Evolutionary conservation across 768 basidiomycete species (phyloP), one percentile per base, ranked within the genome.

Genomic region (Clitopilus hobsonii): DNA sequence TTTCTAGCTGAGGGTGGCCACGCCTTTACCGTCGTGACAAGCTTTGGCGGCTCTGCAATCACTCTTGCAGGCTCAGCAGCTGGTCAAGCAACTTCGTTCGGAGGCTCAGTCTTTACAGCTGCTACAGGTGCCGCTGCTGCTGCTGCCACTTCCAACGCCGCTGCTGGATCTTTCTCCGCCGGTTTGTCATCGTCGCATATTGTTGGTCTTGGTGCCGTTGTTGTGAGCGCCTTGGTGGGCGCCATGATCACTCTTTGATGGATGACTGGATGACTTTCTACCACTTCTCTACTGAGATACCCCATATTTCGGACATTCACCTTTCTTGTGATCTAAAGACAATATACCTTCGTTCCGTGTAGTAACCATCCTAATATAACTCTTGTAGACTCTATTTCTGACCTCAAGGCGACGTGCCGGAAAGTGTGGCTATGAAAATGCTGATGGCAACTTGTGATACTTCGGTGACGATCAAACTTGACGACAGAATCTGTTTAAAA

Each of bases 21-120:
- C 7, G 79, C 72, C 1, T 68, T 74, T 50, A 88, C 82, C 13
- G 64, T 88, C 18, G 67, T 88, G 25, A 84, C 82, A 14, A 81
- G 78, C 38, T 76, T 64, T 8, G 87, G 84, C 6, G 86, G 85
- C 10, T 60, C 74, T 41, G 86, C 77, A 1, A 68, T 86, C 66
- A 84, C 79, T 14, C 72, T 77, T 20, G 78, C 79, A 1, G 79
- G 78, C 1, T 65, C 58, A 20, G 73, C 67, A 50, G 70, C 62
- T 54, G 71, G 57, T n/a, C 65, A 70, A 13, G 68, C 66, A 16
- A 51, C 49, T 14, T 51, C 49, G 1, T 27, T 51, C 49, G 26
- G 26, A 1, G 49, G 49, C 2, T 51, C 49, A 32, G 49, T 51
- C 10, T 51, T 28, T 29, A 51, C 57, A 30, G 65, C 60, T 11